A percentile compares a stretch with the other conserved stretches of the same genome.
Conservation (phyloP, 306 rosid genomes). For the Castanea crenata region DNA sequence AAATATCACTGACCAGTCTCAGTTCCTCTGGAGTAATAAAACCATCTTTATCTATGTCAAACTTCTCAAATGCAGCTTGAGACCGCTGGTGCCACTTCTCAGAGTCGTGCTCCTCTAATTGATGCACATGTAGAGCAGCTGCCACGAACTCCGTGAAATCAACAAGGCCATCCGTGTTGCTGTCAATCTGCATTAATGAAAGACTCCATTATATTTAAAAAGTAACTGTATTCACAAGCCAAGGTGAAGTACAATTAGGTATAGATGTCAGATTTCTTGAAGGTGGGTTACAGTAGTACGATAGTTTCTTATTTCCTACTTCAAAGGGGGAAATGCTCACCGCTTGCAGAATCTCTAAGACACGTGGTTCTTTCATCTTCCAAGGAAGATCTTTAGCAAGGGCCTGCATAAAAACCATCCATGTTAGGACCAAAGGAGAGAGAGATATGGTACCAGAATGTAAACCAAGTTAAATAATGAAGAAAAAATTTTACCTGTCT, state of each 20-base stretch:
- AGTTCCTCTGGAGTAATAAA: conserved; percentile 93
- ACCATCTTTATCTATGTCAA: conserved; percentile 90
- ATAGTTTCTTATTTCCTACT: not conserved
- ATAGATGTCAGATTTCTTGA: not conserved
- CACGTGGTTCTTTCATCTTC: conserved; percentile 91
- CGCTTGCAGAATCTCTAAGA: conserved; percentile 87
- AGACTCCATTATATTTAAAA: not conserved
- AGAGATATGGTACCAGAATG: not conserved
- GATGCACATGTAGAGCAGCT: conserved; percentile 92
- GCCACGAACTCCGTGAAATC: conserved; percentile 96
- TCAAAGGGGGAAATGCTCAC: conserved; percentile 41
- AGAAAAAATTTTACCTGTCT: conserved; percentile 62
- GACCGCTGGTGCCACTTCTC: conserved; percentile 85
- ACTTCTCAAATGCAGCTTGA: conserved; percentile 89
- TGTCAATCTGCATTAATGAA: conserved; percentile 67
- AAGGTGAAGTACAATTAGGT: not conserved
- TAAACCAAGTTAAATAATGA: not conserved
- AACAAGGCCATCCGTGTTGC: conserved; percentile 97
- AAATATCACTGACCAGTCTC: conserved; percentile 68
- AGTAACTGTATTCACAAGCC: conserved; percentile 7
- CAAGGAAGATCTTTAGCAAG: conserved; percentile 99
- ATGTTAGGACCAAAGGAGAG: conserved; percentile 26
- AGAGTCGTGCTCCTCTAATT: conserved; percentile 94
- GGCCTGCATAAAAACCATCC: conserved; percentile 61
- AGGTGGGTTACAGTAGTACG: conserved; percentile 1